Conservation (phyloP, 208 protist genomes). For the Acanthamoeba lenticulata region DNA sequence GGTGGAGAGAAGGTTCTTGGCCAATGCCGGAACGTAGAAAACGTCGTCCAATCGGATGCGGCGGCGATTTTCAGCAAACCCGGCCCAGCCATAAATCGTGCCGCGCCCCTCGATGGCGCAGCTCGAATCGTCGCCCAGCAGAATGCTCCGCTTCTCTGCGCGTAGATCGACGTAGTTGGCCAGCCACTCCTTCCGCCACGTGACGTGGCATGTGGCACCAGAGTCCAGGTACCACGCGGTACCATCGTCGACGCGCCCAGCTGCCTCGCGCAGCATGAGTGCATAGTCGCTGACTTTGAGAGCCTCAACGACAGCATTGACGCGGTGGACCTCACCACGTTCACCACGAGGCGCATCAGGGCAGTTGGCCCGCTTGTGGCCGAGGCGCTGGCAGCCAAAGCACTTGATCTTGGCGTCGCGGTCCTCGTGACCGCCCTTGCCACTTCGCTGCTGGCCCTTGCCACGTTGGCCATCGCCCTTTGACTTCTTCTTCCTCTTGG, state of each 20-base stretch:
- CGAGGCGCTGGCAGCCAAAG: background rate
- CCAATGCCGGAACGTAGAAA: background rate
- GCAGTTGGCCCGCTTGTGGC: no score
- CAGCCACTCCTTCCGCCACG: background rate
- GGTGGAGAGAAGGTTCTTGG: background rate
- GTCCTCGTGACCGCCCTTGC: no score
- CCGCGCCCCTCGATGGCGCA: background rate
- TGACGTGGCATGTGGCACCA: background rate
- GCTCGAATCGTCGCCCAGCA: background rate
- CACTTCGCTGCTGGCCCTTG: background rate
- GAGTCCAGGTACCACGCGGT: background rate
- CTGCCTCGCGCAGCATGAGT: background rate
- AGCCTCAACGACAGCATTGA: background rate
- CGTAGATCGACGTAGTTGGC: background rate
- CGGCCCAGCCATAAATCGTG: background rate
- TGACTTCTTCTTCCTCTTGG: background rate
- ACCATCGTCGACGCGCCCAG: background rate
- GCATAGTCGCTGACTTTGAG: background rate
- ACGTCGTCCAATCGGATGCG: background rate
- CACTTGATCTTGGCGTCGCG: no score
- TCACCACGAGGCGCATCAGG: no score
- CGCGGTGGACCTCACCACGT: background rate
- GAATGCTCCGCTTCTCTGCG: background rate
- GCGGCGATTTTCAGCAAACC: background rate
- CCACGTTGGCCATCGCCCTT: background rate